Evolutionary conservation across 2,329 filamentous ascomycete genomes (phyloP), one percentile per base, ranked within the genome.

Genomic region (Calonectria multiphialidica): DNA sequence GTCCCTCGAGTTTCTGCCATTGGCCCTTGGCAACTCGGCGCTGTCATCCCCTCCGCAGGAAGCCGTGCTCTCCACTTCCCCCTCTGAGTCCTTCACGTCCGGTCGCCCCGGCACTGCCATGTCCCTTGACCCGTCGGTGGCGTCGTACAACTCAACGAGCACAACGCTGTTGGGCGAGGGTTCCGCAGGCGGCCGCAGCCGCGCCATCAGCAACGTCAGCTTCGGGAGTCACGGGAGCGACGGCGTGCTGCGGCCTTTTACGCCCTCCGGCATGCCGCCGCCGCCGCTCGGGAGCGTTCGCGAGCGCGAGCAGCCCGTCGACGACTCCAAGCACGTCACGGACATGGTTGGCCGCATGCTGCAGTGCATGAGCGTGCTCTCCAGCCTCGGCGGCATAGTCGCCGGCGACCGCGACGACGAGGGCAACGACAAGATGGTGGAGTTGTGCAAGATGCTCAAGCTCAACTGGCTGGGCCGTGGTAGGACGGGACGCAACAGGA

Each of bases 381-480:
- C 95, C 3, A 93, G 92, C 73, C 90, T 98, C 15, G 93, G 87
- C 25, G 81, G 80, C 55, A 91, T 88, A 1, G 71, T 65, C 12
- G 73, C 72, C 0, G 90, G 90, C 12, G 82, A 79, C 59, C 91
- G 87, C 1, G 90, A 90, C 23, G 95, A 97, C 75, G 91, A 93
- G 44, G 89, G 91, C 1, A 94, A 96, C 81, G 90, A 89, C 69
- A 95, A 93, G 83, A 93, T 98, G 79, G 93, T 96, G 73, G 91
- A 96, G 79, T 86, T 99, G 74, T 95, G 93, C 70, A 93, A 95
- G 80, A 92, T 97, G 78, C 87, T 99, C 73, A 99, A 98, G 85
- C 91, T 98, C 79, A 99, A 99, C 83, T 99, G 97, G 97, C 89
- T 99, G 1, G 96, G 96, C 0, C 88, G 97, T 57, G 96, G 96